Percentiles rank a stretch among this genome's conserved stretches.
phyloP scores from a whole-genome alignment of 805 yeast species.

The Yarrowia sp. region DNA sequence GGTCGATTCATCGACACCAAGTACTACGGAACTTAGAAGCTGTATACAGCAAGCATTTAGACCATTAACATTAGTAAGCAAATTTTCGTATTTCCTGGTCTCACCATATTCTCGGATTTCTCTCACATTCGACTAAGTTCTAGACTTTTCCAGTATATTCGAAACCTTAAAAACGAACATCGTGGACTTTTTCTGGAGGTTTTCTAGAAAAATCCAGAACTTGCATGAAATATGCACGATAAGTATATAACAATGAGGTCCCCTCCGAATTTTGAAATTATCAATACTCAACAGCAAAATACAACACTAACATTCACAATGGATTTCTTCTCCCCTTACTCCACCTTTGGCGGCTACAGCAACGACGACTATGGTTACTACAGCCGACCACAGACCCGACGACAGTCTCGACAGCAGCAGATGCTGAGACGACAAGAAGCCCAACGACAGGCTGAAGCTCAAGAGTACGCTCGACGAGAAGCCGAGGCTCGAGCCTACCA shows the following conservation, averaged over 20 bases:
- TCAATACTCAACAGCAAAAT: neutral
- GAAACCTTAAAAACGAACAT: neutral
- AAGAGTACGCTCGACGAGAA: constrained; percentile 8
- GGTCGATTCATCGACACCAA: constrained; percentile 65
- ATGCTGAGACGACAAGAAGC: constrained; percentile 13
- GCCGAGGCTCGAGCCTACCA: constrained; percentile 15
- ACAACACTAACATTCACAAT: neutral
- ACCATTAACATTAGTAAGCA: neutral
- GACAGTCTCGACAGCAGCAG: constrained; percentile 12
- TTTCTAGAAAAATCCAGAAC: constrained; percentile 15
- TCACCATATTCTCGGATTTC: neutral
- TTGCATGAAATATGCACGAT: neutral
- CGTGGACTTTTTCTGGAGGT: neutral
- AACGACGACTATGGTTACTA: neutral
- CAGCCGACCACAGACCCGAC: constrained; percentile 12
- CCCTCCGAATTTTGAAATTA: neutral
- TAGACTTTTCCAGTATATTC: neutral
- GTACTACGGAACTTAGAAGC: constrained; percentile 63
- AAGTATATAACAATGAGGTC: constrained; percentile 10
- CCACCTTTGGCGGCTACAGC: constrained; percentile 1
- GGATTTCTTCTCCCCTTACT: constrained; percentile 16
- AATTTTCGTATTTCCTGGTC: neutral
- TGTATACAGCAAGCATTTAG: neutral
- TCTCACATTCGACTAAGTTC: neutral
- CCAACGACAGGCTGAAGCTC: constrained; percentile 21